Base-by-base conservation (phyloP, 176 grass and related monocot genomes). In the Oryza rufipogon region DNA sequence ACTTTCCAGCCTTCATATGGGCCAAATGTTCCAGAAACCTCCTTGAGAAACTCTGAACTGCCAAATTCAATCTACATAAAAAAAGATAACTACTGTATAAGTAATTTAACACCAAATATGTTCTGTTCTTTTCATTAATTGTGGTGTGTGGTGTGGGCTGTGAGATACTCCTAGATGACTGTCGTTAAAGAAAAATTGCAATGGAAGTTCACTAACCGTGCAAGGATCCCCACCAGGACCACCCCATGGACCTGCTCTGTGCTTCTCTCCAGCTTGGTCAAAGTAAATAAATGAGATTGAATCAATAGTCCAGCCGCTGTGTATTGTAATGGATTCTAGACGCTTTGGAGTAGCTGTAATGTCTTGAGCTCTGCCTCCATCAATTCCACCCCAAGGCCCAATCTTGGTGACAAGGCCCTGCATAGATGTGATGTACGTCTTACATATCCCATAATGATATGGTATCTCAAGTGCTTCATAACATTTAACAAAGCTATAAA, bases 311-410 rank as follows among this genome's bases (percentile, higher is more conserved):
- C 7, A 4, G 7, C 75, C 54, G 14, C 54, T 64, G 6, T 3
- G 11, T 63, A 77, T 20, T 36, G 33, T 63, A 4, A 77, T 14
- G 11, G 33, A 63, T 15, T 77, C 54, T 15, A 63, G 3, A 77
- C 20, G 54, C 0, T 19, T 61, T 9, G 75, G 54, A 23, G 32
- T 20, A 19, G 61, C 54, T 0, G 11, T 13, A 3, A 61, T 15
- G 52, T 77, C 74, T 22, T 14, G n/a, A 22, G 34, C 19, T 7
- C 0, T 2, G 0, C 74, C 74, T 77, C 52, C 74, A 34, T 61
- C 14, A 42, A 42, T 42, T 77, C 32, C 51, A 8, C 74, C 74
- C 49, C 74, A 77, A 9, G 74, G 51, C 39, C 74, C 74, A 77
- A 39, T 8, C 32, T 77, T 77, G 5, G 74, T 61, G 51, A 13